Percentiles rank a stretch among this genome's conserved stretches.
Conservation (phyloP, 306 rosid species). For the Trifolium subterraneum region DNA sequence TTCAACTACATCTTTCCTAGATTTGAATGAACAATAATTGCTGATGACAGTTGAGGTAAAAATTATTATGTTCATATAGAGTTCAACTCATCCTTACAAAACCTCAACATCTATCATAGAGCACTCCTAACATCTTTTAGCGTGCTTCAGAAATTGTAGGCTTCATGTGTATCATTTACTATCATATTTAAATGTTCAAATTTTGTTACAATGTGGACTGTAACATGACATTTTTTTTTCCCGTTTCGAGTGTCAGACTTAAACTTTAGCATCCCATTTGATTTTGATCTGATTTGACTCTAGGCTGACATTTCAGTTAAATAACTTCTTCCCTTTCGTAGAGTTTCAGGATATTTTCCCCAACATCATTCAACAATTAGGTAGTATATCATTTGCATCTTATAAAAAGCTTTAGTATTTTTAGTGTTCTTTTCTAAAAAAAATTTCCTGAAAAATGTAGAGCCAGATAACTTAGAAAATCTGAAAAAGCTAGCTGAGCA, state of each 20-base stretch:
- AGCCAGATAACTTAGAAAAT: constrained; percentile 91
- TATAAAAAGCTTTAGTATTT: neutral
- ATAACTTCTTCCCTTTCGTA: constrained; percentile 38
- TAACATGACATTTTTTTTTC: too few species aligned
- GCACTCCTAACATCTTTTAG: neutral
- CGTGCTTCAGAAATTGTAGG: neutral
- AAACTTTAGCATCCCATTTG: neutral
- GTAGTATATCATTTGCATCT: constrained; percentile 58
- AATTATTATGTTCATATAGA: too few species aligned
- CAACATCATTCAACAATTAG: constrained; percentile 81
- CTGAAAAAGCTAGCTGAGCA: constrained; percentile 87
- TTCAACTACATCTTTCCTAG: too few species aligned
- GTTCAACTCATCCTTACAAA: too few species aligned
- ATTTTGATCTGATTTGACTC: neutral
- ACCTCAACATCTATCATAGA: neutral
- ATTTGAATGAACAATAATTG: too few species aligned
- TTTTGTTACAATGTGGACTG: neutral
- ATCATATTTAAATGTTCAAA: too few species aligned
- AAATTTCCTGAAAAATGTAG: constrained; percentile 45
- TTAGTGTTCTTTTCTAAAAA: neutral
- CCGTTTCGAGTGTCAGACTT: neutral
- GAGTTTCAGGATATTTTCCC: constrained; percentile 98
- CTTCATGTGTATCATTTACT: neutral
- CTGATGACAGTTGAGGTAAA: too few species aligned
- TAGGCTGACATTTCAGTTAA: neutral